phyloP scores from a whole-genome alignment of 495 filamentous ascomycete species.

The Hypoxylon rickii region DNA sequence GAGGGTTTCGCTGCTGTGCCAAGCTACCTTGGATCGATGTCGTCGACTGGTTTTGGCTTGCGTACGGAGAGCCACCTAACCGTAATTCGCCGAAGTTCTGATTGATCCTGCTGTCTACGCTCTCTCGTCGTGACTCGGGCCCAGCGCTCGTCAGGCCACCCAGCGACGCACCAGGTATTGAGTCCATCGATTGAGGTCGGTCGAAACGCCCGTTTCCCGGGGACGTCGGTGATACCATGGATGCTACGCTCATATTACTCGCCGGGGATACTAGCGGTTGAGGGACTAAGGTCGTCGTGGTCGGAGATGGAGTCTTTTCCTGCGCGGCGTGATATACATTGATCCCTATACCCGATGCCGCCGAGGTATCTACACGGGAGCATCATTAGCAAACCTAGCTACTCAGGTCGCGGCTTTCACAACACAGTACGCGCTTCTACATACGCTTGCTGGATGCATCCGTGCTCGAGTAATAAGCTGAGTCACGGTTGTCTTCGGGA shows the following conservation, averaged over 20 bases:
- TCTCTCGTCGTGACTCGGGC: conserved; percentile 67
- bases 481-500: conserved; percentile 57
- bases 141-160: conserved; percentile 30
- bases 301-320: conserved; percentile 60
- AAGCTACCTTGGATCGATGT: conserved; percentile 66
- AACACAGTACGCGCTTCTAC: conserved; percentile 19
- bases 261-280: conserved; percentile 53
- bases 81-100: conserved; percentile 70
- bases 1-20: conserved; percentile 57
- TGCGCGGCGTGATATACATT: conserved; percentile 51
- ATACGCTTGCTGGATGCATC: conserved; percentile 61
- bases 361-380: conserved; percentile 50
- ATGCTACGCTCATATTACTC: conserved; percentile 59
- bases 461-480: conserved; percentile 59
- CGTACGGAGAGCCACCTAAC: conserved; percentile 70
- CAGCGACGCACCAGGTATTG: conserved; percentile 29
- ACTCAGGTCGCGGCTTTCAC: not conserved
- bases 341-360: conserved; percentile 50
- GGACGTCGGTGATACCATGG: conserved; percentile 59
- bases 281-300: conserved; percentile 45
- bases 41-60: conserved; percentile 76
- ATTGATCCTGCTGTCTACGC: conserved; percentile 77
- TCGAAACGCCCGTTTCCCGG: conserved; percentile 50
- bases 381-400: conserved; percentile 22
- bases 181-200: conserved; percentile 52